phyloP scores from a whole-genome alignment of 805 yeast species.

The Zygosaccharomyces rouxii region DNA sequence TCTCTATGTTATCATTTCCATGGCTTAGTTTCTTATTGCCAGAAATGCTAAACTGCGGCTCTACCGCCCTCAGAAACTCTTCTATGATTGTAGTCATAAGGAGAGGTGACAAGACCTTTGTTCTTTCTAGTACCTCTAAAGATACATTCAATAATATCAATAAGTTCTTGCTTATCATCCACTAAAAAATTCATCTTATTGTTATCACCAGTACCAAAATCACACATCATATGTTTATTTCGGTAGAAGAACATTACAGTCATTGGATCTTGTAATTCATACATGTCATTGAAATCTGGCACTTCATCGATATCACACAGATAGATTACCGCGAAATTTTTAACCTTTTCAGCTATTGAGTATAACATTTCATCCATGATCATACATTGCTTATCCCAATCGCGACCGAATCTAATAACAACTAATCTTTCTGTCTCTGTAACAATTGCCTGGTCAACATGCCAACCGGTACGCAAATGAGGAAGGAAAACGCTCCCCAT shows the following conservation, averaged over 20 bases:
- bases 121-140: slow-evolving; percentile 92
- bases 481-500: slow-evolving; percentile 85
- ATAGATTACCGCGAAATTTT: slow-evolving; percentile 83
- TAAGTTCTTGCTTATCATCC: slow-evolving; percentile 79
- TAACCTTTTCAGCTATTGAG: slow-evolving; percentile 73
- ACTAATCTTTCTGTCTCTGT: slow-evolving; percentile 90
- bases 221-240: slow-evolving; percentile 97
- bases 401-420: slow-evolving; percentile 83
- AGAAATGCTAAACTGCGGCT: background rate
- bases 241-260: slow-evolving; percentile 90
- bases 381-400: slow-evolving; percentile 73
- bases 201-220: slow-evolving; percentile 96
- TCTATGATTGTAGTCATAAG: slow-evolving; percentile 56
- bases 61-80: slow-evolving; percentile 16
- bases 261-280: slow-evolving; percentile 67
- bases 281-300: slow-evolving; percentile 71
- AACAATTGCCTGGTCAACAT: slow-evolving; percentile 94
- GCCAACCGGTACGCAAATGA: slow-evolving; percentile 85
- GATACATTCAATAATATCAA: slow-evolving; percentile 84
- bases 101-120: slow-evolving; percentile 84
- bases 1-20: no score
- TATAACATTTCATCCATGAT: slow-evolving; percentile 83
- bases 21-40: background rate
- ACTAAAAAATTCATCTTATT: slow-evolving; percentile 83
- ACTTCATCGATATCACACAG: slow-evolving; percentile 86